Conservation (phyloP, 2,329 filamentous ascomycete species). For the Neofusicoccum kwambonambiense region DNA sequence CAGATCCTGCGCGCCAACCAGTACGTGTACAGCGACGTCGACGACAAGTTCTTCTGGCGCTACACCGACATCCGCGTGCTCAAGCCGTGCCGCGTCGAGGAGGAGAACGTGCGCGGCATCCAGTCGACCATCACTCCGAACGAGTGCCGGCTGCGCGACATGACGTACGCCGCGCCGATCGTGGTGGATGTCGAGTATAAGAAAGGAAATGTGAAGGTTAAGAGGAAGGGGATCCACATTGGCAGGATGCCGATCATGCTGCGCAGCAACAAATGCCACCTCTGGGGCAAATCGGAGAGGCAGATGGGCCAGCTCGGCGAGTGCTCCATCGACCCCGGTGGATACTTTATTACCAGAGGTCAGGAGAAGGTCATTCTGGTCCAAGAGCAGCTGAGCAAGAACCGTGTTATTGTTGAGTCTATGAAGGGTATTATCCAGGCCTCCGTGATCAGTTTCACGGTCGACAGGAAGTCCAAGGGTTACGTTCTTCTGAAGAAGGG, state of each 20-base stretch:
- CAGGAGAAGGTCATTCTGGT: constrained; percentile 99
- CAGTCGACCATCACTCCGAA: constrained; percentile 74
- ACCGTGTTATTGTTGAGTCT: constrained; percentile 94
- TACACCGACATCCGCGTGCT: constrained; percentile 87
- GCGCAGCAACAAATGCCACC: constrained; percentile 87
- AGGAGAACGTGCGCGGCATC: constrained; percentile 56
- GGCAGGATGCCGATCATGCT: constrained; percentile 96
- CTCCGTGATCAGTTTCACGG: constrained; percentile 95
- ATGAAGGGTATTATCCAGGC: constrained; percentile 94
- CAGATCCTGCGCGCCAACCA: constrained; percentile 93
- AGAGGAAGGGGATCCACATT: constrained; percentile 72
- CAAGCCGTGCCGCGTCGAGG: constrained; percentile 74
- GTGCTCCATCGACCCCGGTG: constrained; percentile 91
- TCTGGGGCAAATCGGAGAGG: constrained; percentile 77
- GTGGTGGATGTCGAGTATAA: constrained; percentile 90
- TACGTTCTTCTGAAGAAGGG: constrained; percentile 96
- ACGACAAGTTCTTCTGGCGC: constrained; percentile 89
- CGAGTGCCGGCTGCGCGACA: constrained; percentile 92
- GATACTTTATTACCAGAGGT: constrained; percentile 96
- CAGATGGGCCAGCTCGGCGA: constrained; percentile 93
- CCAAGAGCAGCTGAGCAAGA: constrained; percentile 98
- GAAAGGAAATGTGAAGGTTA: constrained; percentile 72
- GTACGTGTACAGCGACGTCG: constrained; percentile 85
- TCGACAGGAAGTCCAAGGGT: constrained; percentile 96
- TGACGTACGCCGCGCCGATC: constrained; percentile 97